Conservation (phyloP, 1,284 basidiomycete genomes). For the Afroboletus lepidellus region DNA sequence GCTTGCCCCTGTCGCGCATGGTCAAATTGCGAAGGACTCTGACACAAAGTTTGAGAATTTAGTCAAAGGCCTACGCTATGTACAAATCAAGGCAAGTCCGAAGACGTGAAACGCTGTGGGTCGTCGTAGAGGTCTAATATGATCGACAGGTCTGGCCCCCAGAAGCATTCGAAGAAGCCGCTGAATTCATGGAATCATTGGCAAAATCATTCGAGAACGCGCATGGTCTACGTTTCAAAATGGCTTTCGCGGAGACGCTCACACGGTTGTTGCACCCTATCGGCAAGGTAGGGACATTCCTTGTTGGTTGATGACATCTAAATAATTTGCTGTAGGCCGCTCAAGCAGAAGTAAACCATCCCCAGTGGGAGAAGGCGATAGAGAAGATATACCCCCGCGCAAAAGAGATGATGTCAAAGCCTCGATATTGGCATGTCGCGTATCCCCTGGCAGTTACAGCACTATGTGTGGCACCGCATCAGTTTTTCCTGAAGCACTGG, state of each 20-base stretch:
- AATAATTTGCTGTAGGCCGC: conserved; percentile 59
- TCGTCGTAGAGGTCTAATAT: neutral
- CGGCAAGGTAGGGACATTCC: conserved; percentile 60
- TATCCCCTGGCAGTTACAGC: conserved; percentile 85
- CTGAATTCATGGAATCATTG: conserved; percentile 85
- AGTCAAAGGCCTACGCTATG: conserved; percentile 73
- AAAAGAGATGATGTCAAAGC: conserved; percentile 84
- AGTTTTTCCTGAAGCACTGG: conserved; percentile 87
- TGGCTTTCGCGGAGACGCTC: conserved; percentile 84
- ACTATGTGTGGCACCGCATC: conserved; percentile 85
- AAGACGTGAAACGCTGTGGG: neutral
- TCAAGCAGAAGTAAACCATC: conserved; percentile 95
- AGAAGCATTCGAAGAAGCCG: conserved; percentile 90
- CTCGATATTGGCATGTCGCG: conserved; percentile 87
- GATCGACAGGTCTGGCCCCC: conserved; percentile 81
- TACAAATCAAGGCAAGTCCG: conserved; percentile 72
- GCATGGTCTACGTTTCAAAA: conserved; percentile 84
- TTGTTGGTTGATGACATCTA: neutral
- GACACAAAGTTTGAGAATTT: conserved; percentile 83
- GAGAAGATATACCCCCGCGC: conserved; percentile 85
- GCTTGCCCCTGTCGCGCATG: conserved; percentile 68
- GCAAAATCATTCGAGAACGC: conserved; percentile 83
- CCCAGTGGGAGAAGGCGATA: conserved; percentile 90
- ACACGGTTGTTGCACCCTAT: conserved; percentile 84
- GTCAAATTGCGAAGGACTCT: conserved; percentile 73